Conservation (phyloP, 805 yeast species). For the Spathaspora girioi region DNA sequence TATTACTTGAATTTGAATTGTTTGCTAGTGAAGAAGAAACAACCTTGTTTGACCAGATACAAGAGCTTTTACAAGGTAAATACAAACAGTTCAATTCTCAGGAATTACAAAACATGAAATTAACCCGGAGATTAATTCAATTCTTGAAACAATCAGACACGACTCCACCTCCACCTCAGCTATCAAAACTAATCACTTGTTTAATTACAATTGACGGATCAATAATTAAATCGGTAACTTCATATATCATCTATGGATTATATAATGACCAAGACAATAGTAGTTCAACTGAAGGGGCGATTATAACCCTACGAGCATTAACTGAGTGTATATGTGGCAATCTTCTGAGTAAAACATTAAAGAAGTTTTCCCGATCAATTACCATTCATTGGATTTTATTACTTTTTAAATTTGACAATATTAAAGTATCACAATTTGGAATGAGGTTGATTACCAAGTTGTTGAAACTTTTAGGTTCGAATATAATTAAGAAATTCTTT, state of each 20-base stretch:
- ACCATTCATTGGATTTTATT: constrained; percentile 65
- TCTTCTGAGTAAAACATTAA: constrained; percentile 34
- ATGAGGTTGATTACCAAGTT: constrained; percentile 48
- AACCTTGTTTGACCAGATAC: constrained; percentile 38
- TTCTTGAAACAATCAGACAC: constrained; percentile 34
- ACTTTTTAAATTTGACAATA: constrained; percentile 37
- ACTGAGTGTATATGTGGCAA: constrained; percentile 38
- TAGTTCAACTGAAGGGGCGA: constrained; percentile 34
- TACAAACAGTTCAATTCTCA: constrained; percentile 47
- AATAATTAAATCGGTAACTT: constrained; percentile 46
- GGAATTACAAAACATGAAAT: constrained; percentile 51
- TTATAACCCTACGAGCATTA: constrained; percentile 22
- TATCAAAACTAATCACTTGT: constrained; percentile 17
- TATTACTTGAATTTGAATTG: constrained; percentile 55
- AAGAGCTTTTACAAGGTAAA: constrained; percentile 48
- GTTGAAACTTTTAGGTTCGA: constrained; percentile 43
- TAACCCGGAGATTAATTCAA: constrained; percentile 45
- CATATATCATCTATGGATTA: constrained; percentile 48
- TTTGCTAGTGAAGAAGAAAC: constrained; percentile 20
- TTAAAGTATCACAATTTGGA: constrained; percentile 34
- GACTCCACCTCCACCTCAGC: constrained; percentile 11
- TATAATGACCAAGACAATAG: constrained; percentile 29
- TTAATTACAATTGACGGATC: constrained; percentile 41
- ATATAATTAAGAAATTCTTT: constrained; percentile 46
- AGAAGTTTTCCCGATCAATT: constrained; percentile 47